Evolutionary conservation across 331 rosid genomes (phyloP).

Genomic region (Erythrophleum ivorense): DNA sequence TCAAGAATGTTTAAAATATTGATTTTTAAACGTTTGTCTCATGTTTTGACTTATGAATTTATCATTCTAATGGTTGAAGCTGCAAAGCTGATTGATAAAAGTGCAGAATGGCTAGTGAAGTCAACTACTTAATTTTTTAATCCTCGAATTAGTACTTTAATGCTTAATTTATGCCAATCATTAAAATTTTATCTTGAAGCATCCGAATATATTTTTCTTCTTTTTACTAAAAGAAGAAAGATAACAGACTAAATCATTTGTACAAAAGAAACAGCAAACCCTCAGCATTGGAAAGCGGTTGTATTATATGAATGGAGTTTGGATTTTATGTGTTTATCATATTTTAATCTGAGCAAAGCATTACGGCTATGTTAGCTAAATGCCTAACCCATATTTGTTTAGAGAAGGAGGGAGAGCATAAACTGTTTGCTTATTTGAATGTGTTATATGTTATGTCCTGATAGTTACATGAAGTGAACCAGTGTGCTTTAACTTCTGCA

Average conservation of each 20-base stretch:
- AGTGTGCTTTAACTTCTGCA: not conserved
- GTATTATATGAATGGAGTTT: constrained; percentile 19
- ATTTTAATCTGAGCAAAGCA: constrained; percentile 15
- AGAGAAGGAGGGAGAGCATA: not conserved
- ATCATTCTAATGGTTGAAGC: constrained; percentile 7
- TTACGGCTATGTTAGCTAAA: constrained; percentile 4
- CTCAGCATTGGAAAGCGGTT: not conserved
- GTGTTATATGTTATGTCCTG: not conserved
- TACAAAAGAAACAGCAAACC: constrained; percentile 5
- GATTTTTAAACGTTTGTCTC: constrained; percentile 4
- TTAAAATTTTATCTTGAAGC: constrained; percentile 10
- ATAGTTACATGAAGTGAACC: not conserved
- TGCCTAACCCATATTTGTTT: constrained; percentile 8
- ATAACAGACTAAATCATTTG: not conserved
- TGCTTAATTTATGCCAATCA: not conserved
- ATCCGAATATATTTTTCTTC: not conserved
- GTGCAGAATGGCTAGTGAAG: constrained; percentile 13
- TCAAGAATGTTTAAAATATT: not conserved
- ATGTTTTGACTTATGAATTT: constrained; percentile 16
- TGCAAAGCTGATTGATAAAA: not conserved
- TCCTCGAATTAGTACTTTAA: constrained; percentile 10
- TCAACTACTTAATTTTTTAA: not conserved
- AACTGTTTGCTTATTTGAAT: not conserved
- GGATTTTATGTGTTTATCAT: constrained; percentile 10
- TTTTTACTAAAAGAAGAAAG: not conserved